phyloP scores from a whole-genome alignment of 2,329 filamentous ascomycete genomes.

The Beauveria sp. region DNA sequence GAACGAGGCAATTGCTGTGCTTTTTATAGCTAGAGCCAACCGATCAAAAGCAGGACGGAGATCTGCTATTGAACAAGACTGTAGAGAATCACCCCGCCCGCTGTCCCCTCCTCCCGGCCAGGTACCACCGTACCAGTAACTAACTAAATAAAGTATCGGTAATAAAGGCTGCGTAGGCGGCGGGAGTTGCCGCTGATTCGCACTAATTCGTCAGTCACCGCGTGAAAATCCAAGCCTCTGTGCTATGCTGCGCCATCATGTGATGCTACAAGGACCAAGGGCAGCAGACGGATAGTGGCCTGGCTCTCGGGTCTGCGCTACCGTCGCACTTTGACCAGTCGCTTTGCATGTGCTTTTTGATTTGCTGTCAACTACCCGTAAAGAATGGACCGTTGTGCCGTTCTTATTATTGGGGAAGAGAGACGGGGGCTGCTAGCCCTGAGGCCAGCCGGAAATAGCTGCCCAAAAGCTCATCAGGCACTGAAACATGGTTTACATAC shows the following conservation, averaged over 20 bases:
- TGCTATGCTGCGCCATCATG: background rate
- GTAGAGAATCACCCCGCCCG: background rate
- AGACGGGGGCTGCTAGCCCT: too few species aligned
- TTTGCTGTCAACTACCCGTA: background rate
- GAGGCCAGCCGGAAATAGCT: conserved; percentile 3
- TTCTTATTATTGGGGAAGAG: background rate
- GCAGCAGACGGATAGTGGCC: background rate
- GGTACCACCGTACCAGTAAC: too few species aligned
- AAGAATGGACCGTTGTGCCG: background rate
- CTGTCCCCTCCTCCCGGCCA: background rate
- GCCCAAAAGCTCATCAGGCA: conserved; percentile 3
- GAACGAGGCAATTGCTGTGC: too few species aligned
- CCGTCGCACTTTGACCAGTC: background rate
- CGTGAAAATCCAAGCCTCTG: background rate
- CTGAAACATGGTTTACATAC: background rate
- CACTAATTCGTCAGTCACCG: background rate
- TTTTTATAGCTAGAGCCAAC: too few species aligned
- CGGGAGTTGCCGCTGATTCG: conserved; percentile 5
- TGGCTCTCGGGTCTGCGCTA: background rate
- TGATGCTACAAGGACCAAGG: background rate
- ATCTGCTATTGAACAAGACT: too few species aligned
- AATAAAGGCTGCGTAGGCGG: background rate
- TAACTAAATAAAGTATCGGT: background rate
- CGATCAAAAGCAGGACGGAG: too few species aligned
- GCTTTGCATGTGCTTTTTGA: conserved; percentile 2